Evolutionary conservation across 2,329 filamentous ascomycete genomes (phyloP), one percentile per base, ranked within the genome.

Genomic region (Byssothecium circinans): DNA sequence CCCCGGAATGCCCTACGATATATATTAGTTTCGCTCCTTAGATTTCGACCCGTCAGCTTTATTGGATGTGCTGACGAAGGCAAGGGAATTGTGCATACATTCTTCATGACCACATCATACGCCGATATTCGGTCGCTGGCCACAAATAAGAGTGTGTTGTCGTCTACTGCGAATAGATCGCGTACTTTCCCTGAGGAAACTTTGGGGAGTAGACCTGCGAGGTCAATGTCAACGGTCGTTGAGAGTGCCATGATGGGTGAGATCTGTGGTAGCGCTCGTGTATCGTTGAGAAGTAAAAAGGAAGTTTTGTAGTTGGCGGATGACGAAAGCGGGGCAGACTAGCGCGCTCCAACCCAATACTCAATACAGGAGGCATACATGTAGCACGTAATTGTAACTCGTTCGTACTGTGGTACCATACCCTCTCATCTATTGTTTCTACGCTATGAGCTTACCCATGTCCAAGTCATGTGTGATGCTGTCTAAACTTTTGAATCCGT

Each of bases 121-220:
- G 94, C 94, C 19, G 90, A 96, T 70, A 96, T 94, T 58, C 94
- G 87, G 75, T 96, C 91, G 12, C 89, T 88, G 19, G 89, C 87
- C 45, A 91, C 84, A 67, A 96, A 92, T 47, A 95, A 85, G 4
- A 95, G 81, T 2, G 83, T 87, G 47, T 81, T 74, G 33, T 83
- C 75, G 67, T 89, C 83, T 44, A 95, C 75, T 52, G 82, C 78
- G 71, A 89, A 95, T 30, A 95, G 80, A 65, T 95, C 88, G 63
- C 89, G 84, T 20, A 95, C 90, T 75, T 95, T 95, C 54, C 84
- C 84, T 32, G 79, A 78, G 7, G 82, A 81, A 38, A 86, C 68
- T 43, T 74, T 75, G 27, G 70, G 69, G 27, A 77, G 47, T 38
- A 61, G 62, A 42, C 67, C 71, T 34, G 69, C 49, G 12, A 72